phyloP scores from a whole-genome alignment of 352 stramenopile species.

The Thalassiosira livingstoniorum region DNA sequence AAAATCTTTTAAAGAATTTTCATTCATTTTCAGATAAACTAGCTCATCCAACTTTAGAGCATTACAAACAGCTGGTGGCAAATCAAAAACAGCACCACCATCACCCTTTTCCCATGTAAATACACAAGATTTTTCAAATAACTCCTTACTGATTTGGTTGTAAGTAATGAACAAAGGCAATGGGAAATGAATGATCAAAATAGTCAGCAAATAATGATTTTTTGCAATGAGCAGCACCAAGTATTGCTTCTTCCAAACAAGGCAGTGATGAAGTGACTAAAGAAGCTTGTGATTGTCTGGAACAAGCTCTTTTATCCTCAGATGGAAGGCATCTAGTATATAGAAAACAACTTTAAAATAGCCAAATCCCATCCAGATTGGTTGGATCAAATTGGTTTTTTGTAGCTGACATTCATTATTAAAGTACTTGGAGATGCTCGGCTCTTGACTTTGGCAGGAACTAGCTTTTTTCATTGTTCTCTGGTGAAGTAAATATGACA shows the following conservation, averaged over 20 bases:
- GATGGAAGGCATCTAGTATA: neutral
- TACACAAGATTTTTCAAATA: too few species aligned
- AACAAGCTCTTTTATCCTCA: neutral
- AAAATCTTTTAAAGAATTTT: neutral
- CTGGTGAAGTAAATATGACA: neutral
- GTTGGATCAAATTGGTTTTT: neutral
- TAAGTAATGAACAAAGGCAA: neutral
- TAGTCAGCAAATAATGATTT: neutral
- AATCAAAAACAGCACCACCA: too few species aligned
- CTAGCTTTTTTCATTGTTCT: neutral
- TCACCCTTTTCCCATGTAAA: too few species aligned
- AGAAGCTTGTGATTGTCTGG: neutral
- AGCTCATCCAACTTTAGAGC: too few species aligned
- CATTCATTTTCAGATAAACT: constrained; percentile 15
- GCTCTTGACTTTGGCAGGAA: constrained; percentile 16
- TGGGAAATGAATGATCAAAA: neutral
- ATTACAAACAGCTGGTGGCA: too few species aligned
- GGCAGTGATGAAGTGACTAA: constrained; percentile 5
- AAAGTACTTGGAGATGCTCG: constrained; percentile 7
- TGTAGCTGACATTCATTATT: neutral
- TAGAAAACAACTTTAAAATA: neutral
- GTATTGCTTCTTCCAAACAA: neutral
- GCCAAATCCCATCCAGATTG: neutral
- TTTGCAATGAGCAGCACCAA: neutral
- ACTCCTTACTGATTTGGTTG: neutral